Evolutionary conservation across 176 grass and related monocot species (phyloP).

Genomic region (Eragrostis curvula): DNA sequence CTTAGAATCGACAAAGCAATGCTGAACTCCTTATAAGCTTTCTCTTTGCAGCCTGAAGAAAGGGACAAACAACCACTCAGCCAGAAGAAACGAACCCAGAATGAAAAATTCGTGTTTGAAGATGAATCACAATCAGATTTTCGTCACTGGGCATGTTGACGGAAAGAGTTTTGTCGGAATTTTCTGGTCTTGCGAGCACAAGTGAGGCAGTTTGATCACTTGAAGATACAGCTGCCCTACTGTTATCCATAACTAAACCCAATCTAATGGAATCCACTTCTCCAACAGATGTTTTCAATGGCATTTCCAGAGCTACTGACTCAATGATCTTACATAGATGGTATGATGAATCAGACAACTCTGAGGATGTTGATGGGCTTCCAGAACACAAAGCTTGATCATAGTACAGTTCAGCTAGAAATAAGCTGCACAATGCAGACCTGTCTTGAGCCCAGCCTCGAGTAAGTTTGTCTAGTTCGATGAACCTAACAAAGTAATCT

Average conservation of each 20-base stretch:
- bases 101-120: conserved; percentile 47
- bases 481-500: conserved; percentile 74
- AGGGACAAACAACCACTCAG: conserved; percentile 85
- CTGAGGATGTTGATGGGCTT: conserved; percentile 60
- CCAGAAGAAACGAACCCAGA: conserved; percentile 94
- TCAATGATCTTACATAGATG: conserved; percentile 94
- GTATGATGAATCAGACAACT: conserved; percentile 77
- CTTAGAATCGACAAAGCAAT: conserved; percentile 72
- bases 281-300: conserved; percentile 41
- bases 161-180: conserved; percentile 26
- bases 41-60: conserved; percentile 73
- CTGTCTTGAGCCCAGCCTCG: conserved; percentile 75
- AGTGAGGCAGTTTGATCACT: conserved; percentile 40
- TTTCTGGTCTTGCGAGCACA: conserved; percentile 26
- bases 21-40: conserved; percentile 81
- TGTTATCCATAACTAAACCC: conserved; percentile 33
- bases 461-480: conserved; percentile 85
- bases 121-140: conserved; percentile 41
- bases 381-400: conserved; percentile 72
- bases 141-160: conserved; percentile 21
- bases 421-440: conserved; percentile 77
- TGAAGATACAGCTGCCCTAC: conserved; percentile 33
- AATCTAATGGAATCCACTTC: conserved; percentile 40
- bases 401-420: conserved; percentile 94
- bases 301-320: conserved; percentile 60